Evolutionary conservation across 768 basidiomycete species (phyloP).

Genomic region (Hericium alpestre): DNA sequence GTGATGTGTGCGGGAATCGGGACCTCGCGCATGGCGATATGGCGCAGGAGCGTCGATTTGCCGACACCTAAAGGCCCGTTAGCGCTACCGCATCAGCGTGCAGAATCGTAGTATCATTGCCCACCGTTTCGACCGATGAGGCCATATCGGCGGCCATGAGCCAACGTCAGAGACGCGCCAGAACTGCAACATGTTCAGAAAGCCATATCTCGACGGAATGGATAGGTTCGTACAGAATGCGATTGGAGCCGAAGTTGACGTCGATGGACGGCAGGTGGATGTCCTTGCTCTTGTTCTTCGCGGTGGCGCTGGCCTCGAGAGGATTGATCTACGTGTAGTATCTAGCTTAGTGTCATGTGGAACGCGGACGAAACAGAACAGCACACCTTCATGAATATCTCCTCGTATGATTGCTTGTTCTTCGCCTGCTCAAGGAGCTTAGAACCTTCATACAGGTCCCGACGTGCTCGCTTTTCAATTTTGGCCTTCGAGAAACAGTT

Average conservation of each 20-base stretch:
- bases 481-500: constrained; percentile 54
- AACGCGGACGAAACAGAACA: not conserved
- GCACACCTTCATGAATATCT: constrained; percentile 91
- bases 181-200: constrained; percentile 34
- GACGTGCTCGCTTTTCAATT: constrained; percentile 87
- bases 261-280: constrained; percentile 92
- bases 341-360: not conserved
- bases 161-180: constrained; percentile 78
- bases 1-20: constrained; percentile 91
- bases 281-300: constrained; percentile 96
- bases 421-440: constrained; percentile 87
- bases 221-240: constrained; percentile 58
- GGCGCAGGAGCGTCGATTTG: constrained; percentile 90
- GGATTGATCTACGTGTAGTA: constrained; percentile 66
- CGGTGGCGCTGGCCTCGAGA: constrained; percentile 60
- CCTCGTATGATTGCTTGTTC: constrained; percentile 97
- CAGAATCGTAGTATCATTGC: not conserved
- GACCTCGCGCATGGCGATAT: constrained; percentile 91
- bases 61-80: constrained; percentile 54
- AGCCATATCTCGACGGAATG: not conserved
- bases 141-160: constrained; percentile 84
- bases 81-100: not conserved
- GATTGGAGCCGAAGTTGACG: constrained; percentile 90
- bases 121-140: constrained; percentile 60
- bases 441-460: constrained; percentile 91